Evolutionary conservation across 371 early-diverging fungal genomes (phyloP).

Genomic region (Coemansia sp.): DNA sequence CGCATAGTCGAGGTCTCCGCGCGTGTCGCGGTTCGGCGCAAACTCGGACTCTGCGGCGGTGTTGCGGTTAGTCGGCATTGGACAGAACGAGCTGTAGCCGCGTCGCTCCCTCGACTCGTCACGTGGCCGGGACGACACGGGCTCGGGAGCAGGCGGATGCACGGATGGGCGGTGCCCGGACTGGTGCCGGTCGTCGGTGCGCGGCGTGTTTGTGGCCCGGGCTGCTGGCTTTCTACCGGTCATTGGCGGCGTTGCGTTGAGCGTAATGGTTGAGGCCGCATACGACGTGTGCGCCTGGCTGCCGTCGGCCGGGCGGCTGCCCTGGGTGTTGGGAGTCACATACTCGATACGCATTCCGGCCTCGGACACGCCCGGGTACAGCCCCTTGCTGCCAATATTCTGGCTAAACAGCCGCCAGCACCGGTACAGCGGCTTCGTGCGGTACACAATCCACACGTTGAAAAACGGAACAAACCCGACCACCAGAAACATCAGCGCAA

Average conservation of each 20-base stretch:
- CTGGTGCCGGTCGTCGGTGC: background rate
- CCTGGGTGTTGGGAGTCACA: background rate
- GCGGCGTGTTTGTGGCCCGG: background rate
- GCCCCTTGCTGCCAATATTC: constrained; percentile 25
- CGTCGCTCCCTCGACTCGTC: background rate
- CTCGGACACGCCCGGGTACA: constrained; percentile 26
- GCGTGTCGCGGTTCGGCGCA: constrained; percentile 5
- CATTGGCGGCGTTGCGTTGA: constrained; percentile 7
- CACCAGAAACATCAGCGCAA: constrained; percentile 8
- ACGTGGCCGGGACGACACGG: too few relatives aligned
- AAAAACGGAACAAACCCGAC: constrained; percentile 43
- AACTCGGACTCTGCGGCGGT: background rate
- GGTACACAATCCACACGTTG: constrained; percentile 35
- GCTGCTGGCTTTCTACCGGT: background rate
- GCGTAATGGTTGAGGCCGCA: constrained; percentile 12
- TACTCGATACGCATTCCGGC: constrained; percentile 14
- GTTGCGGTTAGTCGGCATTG: constrained; percentile 15
- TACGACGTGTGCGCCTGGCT: background rate
- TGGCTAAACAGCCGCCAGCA: constrained; percentile 40
- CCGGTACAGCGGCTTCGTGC: constrained; percentile 24
- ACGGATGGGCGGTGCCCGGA: background rate
- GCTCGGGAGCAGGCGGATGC: background rate
- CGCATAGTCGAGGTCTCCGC: too few relatives aligned
- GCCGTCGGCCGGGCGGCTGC: background rate
- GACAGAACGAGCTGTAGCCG: constrained; percentile 40